phyloP scores from a whole-genome alignment of 495 filamentous ascomycete species.

The Podospora bellae-mahoneyi region DNA sequence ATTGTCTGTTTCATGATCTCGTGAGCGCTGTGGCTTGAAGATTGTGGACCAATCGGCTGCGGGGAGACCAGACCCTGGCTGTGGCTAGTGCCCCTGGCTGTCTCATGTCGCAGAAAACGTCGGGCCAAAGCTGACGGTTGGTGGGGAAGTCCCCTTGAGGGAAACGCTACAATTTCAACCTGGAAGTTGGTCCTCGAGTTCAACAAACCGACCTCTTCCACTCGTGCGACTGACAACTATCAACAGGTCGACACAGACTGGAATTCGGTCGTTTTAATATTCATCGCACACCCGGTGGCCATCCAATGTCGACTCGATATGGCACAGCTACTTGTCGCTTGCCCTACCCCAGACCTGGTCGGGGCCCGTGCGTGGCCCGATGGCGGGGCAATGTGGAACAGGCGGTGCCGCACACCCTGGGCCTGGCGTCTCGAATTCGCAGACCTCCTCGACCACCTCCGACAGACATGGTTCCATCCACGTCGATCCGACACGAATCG shows the following conservation, averaged over 20 bases:
- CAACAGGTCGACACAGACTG: not conserved
- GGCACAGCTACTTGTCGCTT: conserved; percentile 8
- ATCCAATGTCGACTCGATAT: conserved; percentile 4
- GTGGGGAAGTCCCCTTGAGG: not conserved
- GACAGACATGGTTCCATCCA: conserved; percentile 32
- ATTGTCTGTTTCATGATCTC: not conserved
- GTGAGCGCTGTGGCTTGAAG: not conserved
- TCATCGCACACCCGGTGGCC: not conserved
- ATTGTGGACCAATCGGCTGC: not conserved
- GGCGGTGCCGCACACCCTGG: conserved; percentile 25
- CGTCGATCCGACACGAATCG: conserved; percentile 33
- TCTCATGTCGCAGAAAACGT: conserved; percentile 10
- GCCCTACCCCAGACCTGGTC: conserved; percentile 11
- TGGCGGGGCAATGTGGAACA: conserved; percentile 19
- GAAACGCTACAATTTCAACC: not conserved
- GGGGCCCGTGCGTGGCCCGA: conserved; percentile 14
- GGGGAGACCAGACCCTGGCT: not conserved
- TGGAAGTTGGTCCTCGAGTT: too few relatives aligned
- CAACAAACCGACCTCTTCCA: not conserved
- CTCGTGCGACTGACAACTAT: not conserved
- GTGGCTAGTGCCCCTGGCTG: not conserved
- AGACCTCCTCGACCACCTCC: conserved; percentile 15
- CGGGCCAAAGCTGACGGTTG: conserved; percentile 2
- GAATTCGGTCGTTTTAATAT: not conserved
- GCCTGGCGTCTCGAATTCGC: conserved; percentile 21